These are phyloP conservation scores for Silene noctiflora DNA, from an alignment of 179 eudicot species.

Conservation along the genomic window DNA sequence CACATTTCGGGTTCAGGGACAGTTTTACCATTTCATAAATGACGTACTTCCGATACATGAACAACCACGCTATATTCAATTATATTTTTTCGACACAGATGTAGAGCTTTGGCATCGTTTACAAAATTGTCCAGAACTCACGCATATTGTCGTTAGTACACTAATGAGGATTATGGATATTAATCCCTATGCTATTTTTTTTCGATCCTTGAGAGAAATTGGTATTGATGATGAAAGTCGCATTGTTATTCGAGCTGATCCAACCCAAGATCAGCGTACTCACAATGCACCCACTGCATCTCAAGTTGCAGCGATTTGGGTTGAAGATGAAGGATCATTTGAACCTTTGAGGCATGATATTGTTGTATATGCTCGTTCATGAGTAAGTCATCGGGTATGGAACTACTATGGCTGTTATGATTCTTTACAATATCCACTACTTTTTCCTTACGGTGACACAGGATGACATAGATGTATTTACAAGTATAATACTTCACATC, in stretches of 20 bases:
- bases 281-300: not conserved
- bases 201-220: too few relatives aligned
- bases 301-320: not conserved
- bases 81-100: too few relatives aligned
- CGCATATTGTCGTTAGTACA: too few relatives aligned
- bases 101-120: too few relatives aligned
- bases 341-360: not conserved
- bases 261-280: not conserved
- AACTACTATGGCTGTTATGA: constrained; percentile 7
- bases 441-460: not conserved
- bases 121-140: too few relatives aligned
- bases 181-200: too few relatives aligned
- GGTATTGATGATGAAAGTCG: not conserved
- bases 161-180: too few relatives aligned
- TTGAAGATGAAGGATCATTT: not conserved
- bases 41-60: too few relatives aligned
- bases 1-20: too few relatives aligned
- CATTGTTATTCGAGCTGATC: not conserved
- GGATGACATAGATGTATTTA: not conserved
- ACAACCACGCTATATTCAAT: too few relatives aligned
- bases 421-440: not conserved
- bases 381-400: not conserved
- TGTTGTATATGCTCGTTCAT: not conserved
- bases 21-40: too few relatives aligned
- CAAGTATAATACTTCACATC: not conserved